Base-by-base conservation (phyloP, 2,329 filamentous ascomycete genomes). In the Aspergillus quadrilineatus region DNA sequence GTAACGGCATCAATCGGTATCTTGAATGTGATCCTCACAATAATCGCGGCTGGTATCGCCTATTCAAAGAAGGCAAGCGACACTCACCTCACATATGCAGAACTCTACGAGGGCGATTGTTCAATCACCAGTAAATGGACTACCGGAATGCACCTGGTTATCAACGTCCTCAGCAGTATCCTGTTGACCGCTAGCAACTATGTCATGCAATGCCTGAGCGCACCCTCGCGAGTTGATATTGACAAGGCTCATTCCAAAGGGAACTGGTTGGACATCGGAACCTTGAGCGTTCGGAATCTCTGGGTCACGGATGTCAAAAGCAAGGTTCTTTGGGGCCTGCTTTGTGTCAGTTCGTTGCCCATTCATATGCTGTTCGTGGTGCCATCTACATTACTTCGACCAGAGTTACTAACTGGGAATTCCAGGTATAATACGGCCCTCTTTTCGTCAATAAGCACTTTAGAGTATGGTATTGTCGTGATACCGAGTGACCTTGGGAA, bases 171-270 rank as follows among this genome's bases (percentile, higher is more conserved):
- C 26, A 74, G 76, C 28, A 81, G 78, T 0, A 50, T 74, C 0
- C 55, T 82, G 14, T 69, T 82, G 0, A 72, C 73, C 2, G 78
- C 77, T 2, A 79, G 76, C 46, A 82, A 81, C 61, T 82, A 80
- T 57, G 76, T 73, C 53, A 82, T 82, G 77, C 82, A 85, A 57
- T 71, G 77, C 14, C 65, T 85, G 2, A 75, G 70, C 12, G 75
- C 81, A 1, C 82, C 82, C 0, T 82, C 77, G 0, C 67, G 82
- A 28, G 57, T 64, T 8, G 80, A 84, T 29, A 64, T 84, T 8
- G 76, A 84, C 50, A 60, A 57, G 6, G 78, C 78, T 0, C 82
- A 85, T 67, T 55, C 60, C 0, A 57, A 63, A 44, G 65, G 70
- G 1, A 65, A 63, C 28, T 78, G 75, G 74, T 65, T 82, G 0